Conservation (phyloP, 768 basidiomycete species). For the Tubosaeta sp. region DNA sequence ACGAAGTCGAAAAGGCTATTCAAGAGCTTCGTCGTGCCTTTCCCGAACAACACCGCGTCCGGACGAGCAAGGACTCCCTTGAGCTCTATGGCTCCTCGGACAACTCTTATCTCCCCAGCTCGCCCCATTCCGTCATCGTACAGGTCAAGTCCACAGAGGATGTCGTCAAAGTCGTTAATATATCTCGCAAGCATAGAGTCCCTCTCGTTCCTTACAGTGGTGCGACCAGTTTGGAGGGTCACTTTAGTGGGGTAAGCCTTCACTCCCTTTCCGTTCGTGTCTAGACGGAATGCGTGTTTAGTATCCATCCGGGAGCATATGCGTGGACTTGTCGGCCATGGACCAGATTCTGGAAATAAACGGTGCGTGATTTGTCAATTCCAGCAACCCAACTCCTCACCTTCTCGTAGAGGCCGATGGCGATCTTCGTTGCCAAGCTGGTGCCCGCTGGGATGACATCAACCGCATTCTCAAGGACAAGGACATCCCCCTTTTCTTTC, state of each 20-base stretch:
- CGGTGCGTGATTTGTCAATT: conserved; percentile 32
- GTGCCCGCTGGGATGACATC: conserved; percentile 75
- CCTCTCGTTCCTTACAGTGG: conserved; percentile 82
- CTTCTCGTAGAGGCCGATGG: conserved; percentile 54
- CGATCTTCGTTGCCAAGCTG: conserved; percentile 74
- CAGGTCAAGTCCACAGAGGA: conserved; percentile 69
- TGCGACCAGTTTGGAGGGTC: conserved; percentile 84
- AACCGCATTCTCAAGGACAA: conserved; percentile 63
- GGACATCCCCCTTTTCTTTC: conserved; percentile 81
- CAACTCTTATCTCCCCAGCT: conserved; percentile 62
- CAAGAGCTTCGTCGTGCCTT: conserved; percentile 46
- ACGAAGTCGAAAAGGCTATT: conserved; percentile 50
- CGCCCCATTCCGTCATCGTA: conserved; percentile 55
- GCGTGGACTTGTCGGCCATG: conserved; percentile 65
- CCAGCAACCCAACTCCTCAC: background rate
- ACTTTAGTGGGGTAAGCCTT: conserved; percentile 65
- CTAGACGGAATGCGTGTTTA: conserved; percentile 14
- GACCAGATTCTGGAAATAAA: conserved; percentile 58
- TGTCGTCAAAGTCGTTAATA: conserved; percentile 74
- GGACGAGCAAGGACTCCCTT: conserved; percentile 49
- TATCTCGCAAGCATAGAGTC: conserved; percentile 67
- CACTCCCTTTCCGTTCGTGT: background rate
- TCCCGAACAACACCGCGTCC: conserved; percentile 43
- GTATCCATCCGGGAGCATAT: conserved; percentile 54
- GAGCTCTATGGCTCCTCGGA: conserved; percentile 61